These are phyloP conservation scores for Fusarium nurragi DNA, from an alignment of 2,329 filamentous ascomycete species.

Conservation along the genomic window DNA sequence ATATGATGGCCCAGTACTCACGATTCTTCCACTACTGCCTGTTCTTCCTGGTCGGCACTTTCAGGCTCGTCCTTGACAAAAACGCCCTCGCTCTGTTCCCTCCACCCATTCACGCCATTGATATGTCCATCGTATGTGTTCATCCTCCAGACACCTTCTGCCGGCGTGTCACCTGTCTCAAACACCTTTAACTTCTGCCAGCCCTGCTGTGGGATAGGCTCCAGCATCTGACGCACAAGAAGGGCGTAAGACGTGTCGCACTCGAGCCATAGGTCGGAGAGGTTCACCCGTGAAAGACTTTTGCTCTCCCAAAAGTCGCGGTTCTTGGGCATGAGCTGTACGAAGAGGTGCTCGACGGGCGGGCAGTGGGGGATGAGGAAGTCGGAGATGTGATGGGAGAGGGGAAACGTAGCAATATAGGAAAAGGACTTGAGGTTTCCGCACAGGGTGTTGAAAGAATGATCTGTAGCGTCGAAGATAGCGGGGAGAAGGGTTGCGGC, in stretches of 20 bases:
- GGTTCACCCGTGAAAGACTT: slow-evolving; percentile 52
- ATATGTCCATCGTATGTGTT: slow-evolving; percentile 53
- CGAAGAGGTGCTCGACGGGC: slow-evolving; percentile 61
- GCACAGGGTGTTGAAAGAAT: slow-evolving; percentile 49
- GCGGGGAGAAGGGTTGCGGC: slow-evolving; percentile 69
- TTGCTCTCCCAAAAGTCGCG: slow-evolving; percentile 51
- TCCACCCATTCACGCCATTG: slow-evolving; percentile 53
- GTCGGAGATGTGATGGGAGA: slow-evolving; percentile 66
- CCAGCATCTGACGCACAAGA: slow-evolving; percentile 55
- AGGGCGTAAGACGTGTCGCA: slow-evolving; percentile 60
- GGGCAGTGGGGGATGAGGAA: slow-evolving; percentile 59
- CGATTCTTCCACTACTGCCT: neutral
- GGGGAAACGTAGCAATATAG: slow-evolving; percentile 75
- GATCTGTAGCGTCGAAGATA: slow-evolving; percentile 56
- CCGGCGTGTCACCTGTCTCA: slow-evolving; percentile 59
- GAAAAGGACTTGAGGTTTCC: slow-evolving; percentile 59
- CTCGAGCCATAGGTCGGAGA: slow-evolving; percentile 63
- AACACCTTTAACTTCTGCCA: slow-evolving; percentile 59
- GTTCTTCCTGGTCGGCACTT: neutral
- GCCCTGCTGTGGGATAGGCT: slow-evolving; percentile 35
- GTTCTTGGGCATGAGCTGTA: slow-evolving; percentile 59
- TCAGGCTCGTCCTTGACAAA: slow-evolving; percentile 48
- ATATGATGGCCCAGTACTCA: neutral
- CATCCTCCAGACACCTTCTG: slow-evolving; percentile 58
- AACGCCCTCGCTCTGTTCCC: slow-evolving; percentile 56